A percentile compares a stretch with the other conserved stretches of the same genome.
These are phyloP conservation scores for Trametes gibbosa DNA, from an alignment of 768 basidiomycete species.

Conservation along the genomic window DNA sequence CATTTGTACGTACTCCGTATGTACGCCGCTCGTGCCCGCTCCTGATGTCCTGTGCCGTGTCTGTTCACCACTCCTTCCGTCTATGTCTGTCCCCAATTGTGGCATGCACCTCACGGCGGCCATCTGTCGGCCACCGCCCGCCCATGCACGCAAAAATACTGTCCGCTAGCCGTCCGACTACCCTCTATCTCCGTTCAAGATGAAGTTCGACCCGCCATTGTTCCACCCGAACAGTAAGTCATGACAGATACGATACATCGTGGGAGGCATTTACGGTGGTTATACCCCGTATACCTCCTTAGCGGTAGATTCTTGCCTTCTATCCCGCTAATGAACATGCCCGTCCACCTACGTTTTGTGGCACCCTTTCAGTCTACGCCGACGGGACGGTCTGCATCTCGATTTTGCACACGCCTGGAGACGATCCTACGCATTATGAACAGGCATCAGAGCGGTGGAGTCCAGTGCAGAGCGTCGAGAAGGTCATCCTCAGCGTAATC, in stretches of 20 bases:
- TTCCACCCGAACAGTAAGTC: constrained; percentile 95
- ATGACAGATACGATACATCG: not conserved
- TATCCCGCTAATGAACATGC: not conserved
- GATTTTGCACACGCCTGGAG: constrained; percentile 92
- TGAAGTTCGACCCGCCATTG: constrained; percentile 96
- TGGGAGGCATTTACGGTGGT: not conserved
- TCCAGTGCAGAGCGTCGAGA: constrained; percentile 98
- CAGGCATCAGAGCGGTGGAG: constrained; percentile 96
- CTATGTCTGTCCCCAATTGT: not conserved
- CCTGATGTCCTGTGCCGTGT: constrained; percentile 4
- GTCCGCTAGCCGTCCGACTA: constrained; percentile 78
- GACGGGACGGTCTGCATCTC: constrained; percentile 98
- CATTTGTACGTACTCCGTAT: constrained; percentile 65
- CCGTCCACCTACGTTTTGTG: not conserved
- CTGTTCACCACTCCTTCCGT: not conserved
- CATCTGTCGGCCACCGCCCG: constrained; percentile 9
- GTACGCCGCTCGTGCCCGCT: constrained; percentile 10
- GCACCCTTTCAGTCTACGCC: constrained; percentile 68
- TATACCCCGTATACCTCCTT: not conserved
- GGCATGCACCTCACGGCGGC: constrained; percentile 1
- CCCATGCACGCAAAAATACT: not conserved
- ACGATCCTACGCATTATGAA: constrained; percentile 92
- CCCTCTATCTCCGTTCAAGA: constrained; percentile 97
- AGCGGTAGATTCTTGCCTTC: not conserved
- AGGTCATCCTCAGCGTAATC: constrained; percentile 93